Evolutionary conservation across 2,329 filamentous ascomycete genomes (phyloP).

Genomic region (Penicillium olsonii): DNA sequence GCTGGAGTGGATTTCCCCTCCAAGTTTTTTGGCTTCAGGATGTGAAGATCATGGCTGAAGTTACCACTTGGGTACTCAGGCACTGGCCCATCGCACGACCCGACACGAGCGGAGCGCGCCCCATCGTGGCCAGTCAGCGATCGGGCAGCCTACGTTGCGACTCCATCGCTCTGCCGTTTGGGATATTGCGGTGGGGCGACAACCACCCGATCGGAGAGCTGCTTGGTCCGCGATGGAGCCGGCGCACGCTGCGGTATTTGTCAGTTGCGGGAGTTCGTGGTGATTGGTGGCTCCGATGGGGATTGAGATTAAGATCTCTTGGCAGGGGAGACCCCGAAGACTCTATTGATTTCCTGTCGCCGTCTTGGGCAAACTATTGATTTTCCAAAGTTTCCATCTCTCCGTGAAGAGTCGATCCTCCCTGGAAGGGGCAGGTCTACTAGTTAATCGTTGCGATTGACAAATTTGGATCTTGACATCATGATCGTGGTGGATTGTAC

Average conservation of each 20-base stretch:
- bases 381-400: background rate
- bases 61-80: background rate
- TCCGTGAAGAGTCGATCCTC: constrained; percentile 4
- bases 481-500: background rate
- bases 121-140: no score
- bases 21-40: background rate
- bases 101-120: background rate
- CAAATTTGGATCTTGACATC: background rate
- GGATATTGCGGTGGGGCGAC: background rate
- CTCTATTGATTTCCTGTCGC: constrained; percentile 1
- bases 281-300: constrained; percentile 1
- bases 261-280: background rate
- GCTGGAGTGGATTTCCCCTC: background rate
- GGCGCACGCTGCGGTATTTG: constrained; percentile 5
- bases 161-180: background rate
- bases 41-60: background rate
- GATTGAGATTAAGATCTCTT: constrained; percentile 11
- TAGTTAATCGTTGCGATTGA: background rate
- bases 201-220: background rate
- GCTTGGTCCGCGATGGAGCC: background rate
- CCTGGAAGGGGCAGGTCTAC: background rate
- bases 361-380: background rate
- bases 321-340: background rate
- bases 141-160: no score
- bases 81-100: background rate